Percentiles rank a stretch among this genome's conserved stretches.
Evolutionary conservation across 352 stramenopile species (phyloP).

Genomic region (Phytophthora melonis): DNA sequence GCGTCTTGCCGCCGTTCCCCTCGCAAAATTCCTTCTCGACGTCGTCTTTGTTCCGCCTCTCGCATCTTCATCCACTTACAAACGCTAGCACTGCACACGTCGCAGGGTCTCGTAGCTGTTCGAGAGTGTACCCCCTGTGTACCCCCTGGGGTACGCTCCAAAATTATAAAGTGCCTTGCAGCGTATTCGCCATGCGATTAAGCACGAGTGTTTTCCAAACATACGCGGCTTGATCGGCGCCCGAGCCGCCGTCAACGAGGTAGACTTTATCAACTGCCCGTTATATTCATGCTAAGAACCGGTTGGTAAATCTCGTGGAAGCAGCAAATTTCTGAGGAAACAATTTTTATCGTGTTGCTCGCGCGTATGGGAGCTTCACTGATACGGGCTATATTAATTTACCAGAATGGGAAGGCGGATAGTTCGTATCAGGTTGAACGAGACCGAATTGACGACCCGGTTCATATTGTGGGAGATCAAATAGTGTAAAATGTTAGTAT

Average conservation of each 20-base stretch:
- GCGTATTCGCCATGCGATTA: neutral
- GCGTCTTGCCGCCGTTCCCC: neutral
- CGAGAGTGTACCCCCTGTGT: neutral
- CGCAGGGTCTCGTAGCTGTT: slow-evolving; percentile 20
- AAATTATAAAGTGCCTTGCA: neutral
- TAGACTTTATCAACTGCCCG: neutral
- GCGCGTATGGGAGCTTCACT: too few relatives aligned
- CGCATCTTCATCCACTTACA: slow-evolving; percentile 31
- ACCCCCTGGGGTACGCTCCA: neutral
- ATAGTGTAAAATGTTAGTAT: too few relatives aligned
- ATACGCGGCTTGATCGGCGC: neutral
- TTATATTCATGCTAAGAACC: neutral
- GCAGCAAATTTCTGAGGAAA: neutral
- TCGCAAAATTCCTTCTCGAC: too few relatives aligned
- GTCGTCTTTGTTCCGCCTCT: neutral
- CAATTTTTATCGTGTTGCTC: too few relatives aligned
- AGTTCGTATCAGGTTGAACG: too few relatives aligned
- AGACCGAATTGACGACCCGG: too few relatives aligned
- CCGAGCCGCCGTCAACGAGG: neutral
- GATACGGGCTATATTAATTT: too few relatives aligned
- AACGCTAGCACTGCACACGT: slow-evolving; percentile 42
- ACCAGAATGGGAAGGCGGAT: too few relatives aligned
- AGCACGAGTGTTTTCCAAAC: neutral
- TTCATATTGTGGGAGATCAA: too few relatives aligned
- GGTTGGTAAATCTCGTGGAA: neutral